Conservation (phyloP, 2,329 filamentous ascomycete species). For the Sporothrix luriei region DNA sequence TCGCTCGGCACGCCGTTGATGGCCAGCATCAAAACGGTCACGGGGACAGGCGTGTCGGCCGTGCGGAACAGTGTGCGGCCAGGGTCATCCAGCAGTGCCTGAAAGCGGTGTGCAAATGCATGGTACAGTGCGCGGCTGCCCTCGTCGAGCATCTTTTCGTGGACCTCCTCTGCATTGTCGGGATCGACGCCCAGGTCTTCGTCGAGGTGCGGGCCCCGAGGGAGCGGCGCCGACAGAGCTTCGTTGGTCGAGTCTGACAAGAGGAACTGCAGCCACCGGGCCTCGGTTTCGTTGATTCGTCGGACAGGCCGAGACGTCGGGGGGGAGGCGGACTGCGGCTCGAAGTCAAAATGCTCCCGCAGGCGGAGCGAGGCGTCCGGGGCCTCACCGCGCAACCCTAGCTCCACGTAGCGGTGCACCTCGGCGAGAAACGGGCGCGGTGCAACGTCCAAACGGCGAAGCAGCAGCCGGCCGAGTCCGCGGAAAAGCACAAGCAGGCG, state of each 20-base stretch:
- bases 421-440: slow-evolving; percentile 41
- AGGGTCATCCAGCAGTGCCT: slow-evolving; percentile 42
- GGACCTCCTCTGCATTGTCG: neutral
- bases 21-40: slow-evolving; percentile 40
- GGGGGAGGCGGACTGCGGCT: neutral
- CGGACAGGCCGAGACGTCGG: neutral
- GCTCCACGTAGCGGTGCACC: slow-evolving; percentile 33
- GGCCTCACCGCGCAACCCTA: slow-evolving; percentile 21
- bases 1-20: slow-evolving; percentile 37
- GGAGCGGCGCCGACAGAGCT: slow-evolving; percentile 35
- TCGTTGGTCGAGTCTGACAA: slow-evolving; percentile 39
- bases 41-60: slow-evolving; percentile 35
- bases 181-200: slow-evolving; percentile 10
- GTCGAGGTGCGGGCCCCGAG: slow-evolving; percentile 21
- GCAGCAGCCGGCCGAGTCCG: slow-evolving; percentile 38
- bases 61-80: slow-evolving; percentile 38
- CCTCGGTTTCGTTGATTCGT: slow-evolving; percentile 39
- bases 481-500: slow-evolving; percentile 40
- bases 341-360: slow-evolving; percentile 30
- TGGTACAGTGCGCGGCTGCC: slow-evolving; percentile 40
- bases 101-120: slow-evolving; percentile 43
- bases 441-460: slow-evolving; percentile 36
- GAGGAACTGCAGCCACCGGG: slow-evolving; percentile 44
- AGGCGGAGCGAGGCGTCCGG: slow-evolving; percentile 33
- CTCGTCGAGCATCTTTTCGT: slow-evolving; percentile 11